These are phyloP conservation scores for Paramecium octaurelia DNA, from an alignment of 73 alveolate species.

Conservation along the genomic window DNA sequence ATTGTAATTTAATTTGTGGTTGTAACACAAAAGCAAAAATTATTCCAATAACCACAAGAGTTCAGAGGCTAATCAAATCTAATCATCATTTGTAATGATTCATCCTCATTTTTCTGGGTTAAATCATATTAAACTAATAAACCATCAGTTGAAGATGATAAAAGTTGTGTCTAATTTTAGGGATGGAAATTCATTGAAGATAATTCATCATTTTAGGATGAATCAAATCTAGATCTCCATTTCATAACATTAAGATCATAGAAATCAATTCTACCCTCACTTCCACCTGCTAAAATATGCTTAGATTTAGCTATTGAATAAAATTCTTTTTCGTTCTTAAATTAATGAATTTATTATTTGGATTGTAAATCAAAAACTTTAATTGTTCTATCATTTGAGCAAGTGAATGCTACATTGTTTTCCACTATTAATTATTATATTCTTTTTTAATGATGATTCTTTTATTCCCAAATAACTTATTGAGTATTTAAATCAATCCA, in stretches of 20 bases:
- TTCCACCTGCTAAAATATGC: constrained; percentile 58
- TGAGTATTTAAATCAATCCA: constrained; percentile 10
- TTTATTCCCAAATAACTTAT: not conserved
- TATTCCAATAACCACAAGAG: constrained; percentile 52
- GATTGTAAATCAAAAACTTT: not conserved
- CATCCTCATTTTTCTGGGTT: constrained; percentile 48
- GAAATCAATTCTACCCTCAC: constrained; percentile 53
- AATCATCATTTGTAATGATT: constrained; percentile 47
- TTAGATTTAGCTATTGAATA: constrained; percentile 57
- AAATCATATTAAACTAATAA: constrained; percentile 46
- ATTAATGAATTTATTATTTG: not conserved
- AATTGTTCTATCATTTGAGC: constrained; percentile 32
- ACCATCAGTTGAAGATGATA: constrained; percentile 51
- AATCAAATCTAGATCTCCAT: constrained; percentile 47
- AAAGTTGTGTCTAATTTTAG: not conserved
- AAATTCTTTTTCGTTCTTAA: constrained; percentile 36
- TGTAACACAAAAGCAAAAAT: constrained; percentile 3
- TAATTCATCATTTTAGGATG: constrained; percentile 54
- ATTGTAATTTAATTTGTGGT: constrained; percentile 16
- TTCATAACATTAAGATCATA: constrained; percentile 61
- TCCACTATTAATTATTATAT: not conserved
- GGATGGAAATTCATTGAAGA: constrained; percentile 39
- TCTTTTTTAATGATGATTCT: constrained; percentile 21
- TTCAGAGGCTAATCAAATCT: constrained; percentile 57
- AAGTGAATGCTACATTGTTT: not conserved